Percentiles rank a stretch among this genome's conserved stretches.
These are phyloP conservation scores for Clarireedia homoeocarpa DNA, from an alignment of 2,329 filamentous ascomycete genomes.

Conservation along the genomic window DNA sequence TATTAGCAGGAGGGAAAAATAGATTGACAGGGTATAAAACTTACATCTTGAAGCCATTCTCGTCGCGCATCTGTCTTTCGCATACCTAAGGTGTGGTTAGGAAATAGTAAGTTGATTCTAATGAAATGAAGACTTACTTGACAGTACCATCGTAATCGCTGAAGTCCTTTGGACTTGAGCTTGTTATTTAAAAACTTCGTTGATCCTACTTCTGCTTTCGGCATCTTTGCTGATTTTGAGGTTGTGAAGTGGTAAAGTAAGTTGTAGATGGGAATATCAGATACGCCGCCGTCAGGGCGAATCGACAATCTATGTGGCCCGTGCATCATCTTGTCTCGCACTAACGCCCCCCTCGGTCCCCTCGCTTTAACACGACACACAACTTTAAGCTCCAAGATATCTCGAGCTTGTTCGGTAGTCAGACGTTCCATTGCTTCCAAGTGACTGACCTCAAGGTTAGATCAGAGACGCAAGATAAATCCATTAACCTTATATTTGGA, in stretches of 20 bases:
- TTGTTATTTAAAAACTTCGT: conserved; percentile 89
- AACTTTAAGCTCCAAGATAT: no score
- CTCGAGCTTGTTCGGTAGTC: no score
- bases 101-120: background rate
- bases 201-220: conserved; percentile 83
- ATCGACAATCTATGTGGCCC: no score
- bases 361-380: no score
- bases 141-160: conserved; percentile 88
- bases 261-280: background rate
- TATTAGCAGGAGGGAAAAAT: no score
- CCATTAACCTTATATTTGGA: no score
- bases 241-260: background rate
- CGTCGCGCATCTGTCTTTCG: conserved; percentile 68
- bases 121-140: conserved; percentile 36
- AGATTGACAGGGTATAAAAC: no score
- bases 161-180: conserved; percentile 72
- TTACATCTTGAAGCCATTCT: conserved; percentile 79
- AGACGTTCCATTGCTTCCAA: no score
- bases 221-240: conserved; percentile 52
- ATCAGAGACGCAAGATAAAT: no score
- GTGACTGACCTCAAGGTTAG: no score
- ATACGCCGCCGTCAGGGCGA: background rate
- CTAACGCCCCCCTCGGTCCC: no score
- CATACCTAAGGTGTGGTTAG: conserved; percentile 51
- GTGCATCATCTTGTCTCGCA: no score